These are phyloP conservation scores for Diplodia intermedia DNA, from an alignment of 2,329 filamentous ascomycete genomes.

Conservation along the genomic window DNA sequence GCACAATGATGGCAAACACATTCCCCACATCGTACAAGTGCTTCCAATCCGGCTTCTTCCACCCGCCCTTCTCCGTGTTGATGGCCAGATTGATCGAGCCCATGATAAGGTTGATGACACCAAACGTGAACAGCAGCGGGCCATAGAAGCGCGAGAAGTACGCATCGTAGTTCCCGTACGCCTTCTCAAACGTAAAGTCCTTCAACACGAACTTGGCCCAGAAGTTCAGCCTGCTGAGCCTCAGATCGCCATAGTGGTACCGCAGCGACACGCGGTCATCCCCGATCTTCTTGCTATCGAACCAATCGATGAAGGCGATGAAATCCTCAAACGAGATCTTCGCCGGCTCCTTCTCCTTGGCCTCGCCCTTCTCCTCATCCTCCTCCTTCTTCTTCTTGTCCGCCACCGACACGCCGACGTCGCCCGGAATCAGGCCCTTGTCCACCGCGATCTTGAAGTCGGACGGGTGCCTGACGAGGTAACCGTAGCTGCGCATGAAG, in stretches of 20 bases:
- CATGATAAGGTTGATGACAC: constrained; percentile 21
- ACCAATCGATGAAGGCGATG: constrained; percentile 23
- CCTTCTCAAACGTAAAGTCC: constrained; percentile 21
- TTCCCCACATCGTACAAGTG: constrained; percentile 2
- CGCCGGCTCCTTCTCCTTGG: neutral
- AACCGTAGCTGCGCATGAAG: constrained; percentile 37
- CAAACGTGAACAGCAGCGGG: constrained; percentile 18
- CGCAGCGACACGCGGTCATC: constrained; percentile 30
- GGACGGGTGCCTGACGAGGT: constrained; percentile 36
- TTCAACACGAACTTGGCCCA: constrained; percentile 31
- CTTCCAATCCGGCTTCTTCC: constrained; percentile 10
- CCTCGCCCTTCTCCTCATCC: neutral
- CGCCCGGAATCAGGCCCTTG: constrained; percentile 9
- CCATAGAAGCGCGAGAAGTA: constrained; percentile 29
- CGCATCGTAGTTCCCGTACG: constrained; percentile 25
- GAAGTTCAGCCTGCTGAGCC: constrained; percentile 34
- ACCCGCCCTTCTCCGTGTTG: constrained; percentile 10
- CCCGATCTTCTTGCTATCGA: neutral
- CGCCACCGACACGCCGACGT: neutral
- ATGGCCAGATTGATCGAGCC: constrained; percentile 12
- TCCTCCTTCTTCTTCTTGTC: neutral
- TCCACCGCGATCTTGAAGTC: constrained; percentile 36
- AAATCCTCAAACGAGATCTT: constrained; percentile 15
- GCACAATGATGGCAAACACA: constrained; percentile 7
- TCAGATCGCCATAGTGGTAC: constrained; percentile 34